A percentile compares a stretch with the other conserved stretches of the same genome.
Evolutionary conservation across 2,329 filamentous ascomycete species (phyloP).

Genomic region (Endoconidiophora laricicola): DNA sequence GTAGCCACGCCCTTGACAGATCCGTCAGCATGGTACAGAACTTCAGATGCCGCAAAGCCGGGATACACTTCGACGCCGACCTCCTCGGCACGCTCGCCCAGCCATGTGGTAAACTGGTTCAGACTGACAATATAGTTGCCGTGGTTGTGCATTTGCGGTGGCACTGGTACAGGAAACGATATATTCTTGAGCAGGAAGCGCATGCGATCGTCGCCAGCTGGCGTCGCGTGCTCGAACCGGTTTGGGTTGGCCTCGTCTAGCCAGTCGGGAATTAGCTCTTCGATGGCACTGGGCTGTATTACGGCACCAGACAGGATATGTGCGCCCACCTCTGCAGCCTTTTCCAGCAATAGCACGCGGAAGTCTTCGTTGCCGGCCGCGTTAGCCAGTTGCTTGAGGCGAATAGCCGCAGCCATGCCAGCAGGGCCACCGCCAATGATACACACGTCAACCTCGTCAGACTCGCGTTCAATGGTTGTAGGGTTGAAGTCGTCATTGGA

Average conservation of each 20-base stretch:
- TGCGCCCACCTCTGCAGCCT: slow-evolving; percentile 84
- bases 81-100: slow-evolving; percentile 92
- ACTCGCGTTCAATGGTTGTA: slow-evolving; percentile 60
- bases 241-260: slow-evolving; percentile 73
- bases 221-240: slow-evolving; percentile 74
- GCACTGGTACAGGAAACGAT: slow-evolving; percentile 66
- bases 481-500: slow-evolving; percentile 45
- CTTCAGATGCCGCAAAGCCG: slow-evolving; percentile 85
- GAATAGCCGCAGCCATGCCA: slow-evolving; percentile 81
- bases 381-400: slow-evolving; percentile 87
- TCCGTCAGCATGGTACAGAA: slow-evolving; percentile 73
- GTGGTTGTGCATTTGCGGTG: slow-evolving; percentile 95
- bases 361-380: slow-evolving; percentile 93
- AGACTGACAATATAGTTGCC: slow-evolving; percentile 96
- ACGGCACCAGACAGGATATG: slow-evolving; percentile 95
- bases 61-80: slow-evolving; percentile 90
- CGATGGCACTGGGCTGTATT: slow-evolving; percentile 71
- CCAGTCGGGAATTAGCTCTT: slow-evolving; percentile 91
- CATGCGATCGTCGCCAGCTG: slow-evolving; percentile 75
- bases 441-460: slow-evolving; percentile 87
- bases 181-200: slow-evolving; percentile 74
- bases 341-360: slow-evolving; percentile 80
- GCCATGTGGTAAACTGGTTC: slow-evolving; percentile 90
- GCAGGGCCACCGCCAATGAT: slow-evolving; percentile 94
- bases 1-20: slow-evolving; percentile 89